Evolutionary conservation across 148 eudicot species (phyloP).

Genomic region (Oxyria digyna): DNA sequence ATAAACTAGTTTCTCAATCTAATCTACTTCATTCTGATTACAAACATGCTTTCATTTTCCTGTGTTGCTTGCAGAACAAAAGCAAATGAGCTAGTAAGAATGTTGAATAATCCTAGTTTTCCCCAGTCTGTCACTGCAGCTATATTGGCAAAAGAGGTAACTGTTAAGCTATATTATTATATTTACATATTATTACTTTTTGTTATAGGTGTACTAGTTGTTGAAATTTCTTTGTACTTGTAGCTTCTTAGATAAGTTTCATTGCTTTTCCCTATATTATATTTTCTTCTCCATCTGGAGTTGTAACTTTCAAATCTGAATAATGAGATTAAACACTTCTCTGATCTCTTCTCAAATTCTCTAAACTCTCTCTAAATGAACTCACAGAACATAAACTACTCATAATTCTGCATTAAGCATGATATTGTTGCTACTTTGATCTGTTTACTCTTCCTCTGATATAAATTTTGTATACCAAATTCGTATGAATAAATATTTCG

Average conservation of each 20-base stretch:
- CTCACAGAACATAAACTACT: too few species aligned
- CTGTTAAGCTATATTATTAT: too few species aligned
- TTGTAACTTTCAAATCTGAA: too few species aligned
- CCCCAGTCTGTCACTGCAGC: constrained; percentile 60
- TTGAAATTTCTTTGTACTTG: too few species aligned
- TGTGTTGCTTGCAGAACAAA: constrained; percentile 37
- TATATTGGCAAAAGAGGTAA: constrained; percentile 70
- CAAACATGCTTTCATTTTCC: neutral
- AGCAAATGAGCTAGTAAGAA: constrained; percentile 38
- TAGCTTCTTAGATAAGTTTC: too few species aligned
- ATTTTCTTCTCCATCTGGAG: too few species aligned
- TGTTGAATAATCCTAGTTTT: constrained; percentile 36
- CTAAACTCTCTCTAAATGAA: too few species aligned
- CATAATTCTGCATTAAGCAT: neutral
- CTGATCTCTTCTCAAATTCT: too few species aligned
- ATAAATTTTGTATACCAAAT: neutral
- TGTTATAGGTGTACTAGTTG: too few species aligned
- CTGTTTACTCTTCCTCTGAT: neutral
- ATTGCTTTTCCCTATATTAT: too few species aligned
- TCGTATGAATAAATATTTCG: neutral
- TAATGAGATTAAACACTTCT: too few species aligned
- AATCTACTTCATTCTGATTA: neutral
- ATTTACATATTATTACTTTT: too few species aligned
- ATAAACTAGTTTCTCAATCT: neutral
- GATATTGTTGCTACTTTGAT: neutral